Base-by-base conservation (phyloP, 495 filamentous ascomycete species). In the Evansstolkia leycettana region DNA sequence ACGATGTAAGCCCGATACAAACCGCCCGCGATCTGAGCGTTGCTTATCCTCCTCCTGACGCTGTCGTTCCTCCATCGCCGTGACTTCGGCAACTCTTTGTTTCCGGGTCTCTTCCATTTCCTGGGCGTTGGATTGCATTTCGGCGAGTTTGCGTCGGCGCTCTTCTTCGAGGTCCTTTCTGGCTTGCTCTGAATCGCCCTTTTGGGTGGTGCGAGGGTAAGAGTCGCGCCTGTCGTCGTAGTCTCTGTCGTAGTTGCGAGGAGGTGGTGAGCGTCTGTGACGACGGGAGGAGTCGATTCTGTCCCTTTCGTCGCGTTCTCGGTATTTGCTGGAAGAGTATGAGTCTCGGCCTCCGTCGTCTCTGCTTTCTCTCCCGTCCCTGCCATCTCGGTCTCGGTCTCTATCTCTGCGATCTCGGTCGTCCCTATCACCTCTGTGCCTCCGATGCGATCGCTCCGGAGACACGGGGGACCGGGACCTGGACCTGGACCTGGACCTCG, bases 121-220 rank as follows among this genome's bases (percentile, higher is more conserved):
- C 2, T 67, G 65, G n/a, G 90, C 90, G 36, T 83, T 84, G 16
- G 72, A 69, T 48, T 86, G 83, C 90, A 98, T 98, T 23, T 78
- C 82, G 12, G 82, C 84, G 3, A 96, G 64, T 48, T 82, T 89
- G 32, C 58, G 57, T 18, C 52, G 51, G 20, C 62, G 62, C 28
- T 70, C 64, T 40, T 64, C 63, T 20, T 61, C 54, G 11, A 38
- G 28, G 2, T 48, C 51, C 19, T 55, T 56, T 14, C 45, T 39
- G 26, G 15, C 11, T 33, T 19, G 13, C 50, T 47, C 8, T n/a
- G n/a, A n/a, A n/a, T n/a, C n/a, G n/a, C n/a, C n/a, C n/a, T n/a
- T n/a, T n/a, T n/a, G 39, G 31, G 13, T 36, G 45, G 31, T 15
- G 38, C 37, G 47, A 7, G 37, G 40, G 25, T 42, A 48, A 4